Percentiles rank a stretch among this genome's conserved stretches.
Conservation (phyloP, 139 green algal genomes). For the Penium margaritaceum region DNA sequence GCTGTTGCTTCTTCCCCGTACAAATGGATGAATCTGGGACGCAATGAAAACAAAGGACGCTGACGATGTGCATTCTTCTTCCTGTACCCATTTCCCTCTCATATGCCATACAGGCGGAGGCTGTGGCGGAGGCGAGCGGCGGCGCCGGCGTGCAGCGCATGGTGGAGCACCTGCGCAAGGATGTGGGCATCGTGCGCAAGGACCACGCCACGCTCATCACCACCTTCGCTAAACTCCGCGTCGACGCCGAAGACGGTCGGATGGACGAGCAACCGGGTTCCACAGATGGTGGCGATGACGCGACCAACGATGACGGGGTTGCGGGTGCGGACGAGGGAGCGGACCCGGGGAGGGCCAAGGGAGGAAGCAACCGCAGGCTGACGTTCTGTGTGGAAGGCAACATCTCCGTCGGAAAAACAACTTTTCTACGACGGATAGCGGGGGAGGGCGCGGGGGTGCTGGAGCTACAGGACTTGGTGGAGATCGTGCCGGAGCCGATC, state of each 20-base stretch:
- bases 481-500: constrained; percentile 89
- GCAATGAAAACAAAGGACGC: background rate
- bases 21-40: background rate
- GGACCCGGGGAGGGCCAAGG: background rate
- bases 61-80: background rate
- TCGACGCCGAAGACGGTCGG: constrained; percentile 4
- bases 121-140: background rate
- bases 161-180: constrained; percentile 28
- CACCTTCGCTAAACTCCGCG: constrained; percentile 40
- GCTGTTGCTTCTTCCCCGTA: no score
- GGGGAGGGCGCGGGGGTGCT: constrained; percentile 11
- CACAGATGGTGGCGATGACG: background rate
- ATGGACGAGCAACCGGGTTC: background rate
- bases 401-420: constrained; percentile 88
- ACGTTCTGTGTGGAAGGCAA: constrained; percentile 94
- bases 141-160: constrained; percentile 7
- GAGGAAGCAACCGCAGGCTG: constrained; percentile 45
- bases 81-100: background rate
- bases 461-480: constrained; percentile 53
- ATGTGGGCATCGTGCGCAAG: constrained; percentile 51
- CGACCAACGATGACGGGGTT: constrained; percentile 4
- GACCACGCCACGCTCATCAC: constrained; percentile 45
- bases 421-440: constrained; percentile 71
- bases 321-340: background rate
- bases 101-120: background rate